Percentiles rank a stretch among this genome's conserved stretches.
phyloP scores from a whole-genome alignment of 345 rosid species.

The Viola odorata region DNA sequence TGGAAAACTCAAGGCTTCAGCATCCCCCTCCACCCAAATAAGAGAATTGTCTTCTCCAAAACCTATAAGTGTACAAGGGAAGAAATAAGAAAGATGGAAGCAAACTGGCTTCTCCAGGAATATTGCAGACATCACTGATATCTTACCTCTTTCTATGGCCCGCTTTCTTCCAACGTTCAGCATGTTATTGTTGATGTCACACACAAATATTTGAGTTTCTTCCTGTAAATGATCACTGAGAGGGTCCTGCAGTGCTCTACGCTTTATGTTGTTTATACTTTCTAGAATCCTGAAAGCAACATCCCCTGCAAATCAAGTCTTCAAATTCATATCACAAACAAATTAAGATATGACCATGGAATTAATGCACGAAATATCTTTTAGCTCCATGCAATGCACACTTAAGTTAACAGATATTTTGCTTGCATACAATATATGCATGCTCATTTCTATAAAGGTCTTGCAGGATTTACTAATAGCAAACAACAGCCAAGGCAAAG shows the following conservation, averaged over 20 bases:
- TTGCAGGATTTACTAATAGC: too few relatives aligned
- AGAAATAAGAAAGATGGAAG: background rate
- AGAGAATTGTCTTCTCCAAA: constrained; percentile 56
- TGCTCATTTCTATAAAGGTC: too few relatives aligned
- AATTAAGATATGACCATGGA: background rate
- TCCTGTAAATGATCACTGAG: constrained; percentile 51
- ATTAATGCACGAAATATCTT: background rate
- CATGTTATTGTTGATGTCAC: constrained; percentile 95
- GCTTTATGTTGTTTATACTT: constrained; percentile 41
- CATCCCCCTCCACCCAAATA: constrained; percentile 87
- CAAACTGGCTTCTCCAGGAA: constrained; percentile 2
- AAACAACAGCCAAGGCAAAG: too few relatives aligned
- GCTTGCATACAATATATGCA: too few relatives aligned
- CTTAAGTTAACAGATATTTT: too few relatives aligned
- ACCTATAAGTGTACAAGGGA: constrained; percentile 8
- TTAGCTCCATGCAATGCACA: too few relatives aligned
- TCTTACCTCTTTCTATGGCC: constrained; percentile 74
- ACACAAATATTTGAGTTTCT: constrained; percentile 73
- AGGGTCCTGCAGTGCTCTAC: constrained; percentile 56
- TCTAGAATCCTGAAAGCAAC: constrained; percentile 87
- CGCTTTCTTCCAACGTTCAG: constrained; percentile 73
- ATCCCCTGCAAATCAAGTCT: constrained; percentile 59
- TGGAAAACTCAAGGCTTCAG: constrained; percentile 72
- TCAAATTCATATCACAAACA: constrained; percentile 2
- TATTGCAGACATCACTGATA: constrained; percentile 2